phyloP scores from a whole-genome alignment of 2,329 filamentous ascomycete genomes.

The Sporothrix schenckii region DNA sequence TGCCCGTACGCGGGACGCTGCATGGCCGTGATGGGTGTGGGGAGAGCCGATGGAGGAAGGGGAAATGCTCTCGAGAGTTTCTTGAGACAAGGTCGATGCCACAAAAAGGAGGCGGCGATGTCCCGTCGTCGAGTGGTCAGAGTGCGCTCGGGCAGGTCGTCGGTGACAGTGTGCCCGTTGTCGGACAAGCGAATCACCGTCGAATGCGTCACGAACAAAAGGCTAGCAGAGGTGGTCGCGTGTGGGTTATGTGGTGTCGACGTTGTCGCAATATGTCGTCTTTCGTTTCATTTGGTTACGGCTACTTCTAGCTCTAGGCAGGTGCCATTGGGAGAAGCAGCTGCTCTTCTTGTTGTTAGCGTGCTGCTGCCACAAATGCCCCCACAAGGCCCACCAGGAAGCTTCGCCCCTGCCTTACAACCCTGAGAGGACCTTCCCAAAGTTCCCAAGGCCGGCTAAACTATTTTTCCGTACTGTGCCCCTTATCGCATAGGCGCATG shows the following conservation, averaged over 20 bases:
- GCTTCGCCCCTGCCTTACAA: background rate
- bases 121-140: background rate
- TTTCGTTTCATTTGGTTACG: constrained; percentile 27
- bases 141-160: constrained; percentile 6
- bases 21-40: constrained; percentile 58
- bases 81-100: background rate
- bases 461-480: constrained; percentile 26
- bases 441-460: background rate
- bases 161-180: background rate
- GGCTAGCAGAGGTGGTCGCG: constrained; percentile 10
- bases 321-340: background rate
- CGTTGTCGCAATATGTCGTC: constrained; percentile 33
- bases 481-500: constrained; percentile 19
- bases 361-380: background rate
- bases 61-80: background rate
- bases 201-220: background rate
- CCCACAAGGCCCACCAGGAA: background rate
- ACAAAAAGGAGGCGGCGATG: constrained; percentile 8
- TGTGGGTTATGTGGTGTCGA: constrained; percentile 19
- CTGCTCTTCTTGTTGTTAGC: constrained; percentile 7
- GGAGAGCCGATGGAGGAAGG: background rate
- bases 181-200: background rate
- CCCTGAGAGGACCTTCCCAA: background rate
- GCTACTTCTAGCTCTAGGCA: background rate
- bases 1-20: constrained; percentile 83